Conservation (phyloP, 1,284 basidiomycete species). For the Cryptococcus sp. region DNA sequence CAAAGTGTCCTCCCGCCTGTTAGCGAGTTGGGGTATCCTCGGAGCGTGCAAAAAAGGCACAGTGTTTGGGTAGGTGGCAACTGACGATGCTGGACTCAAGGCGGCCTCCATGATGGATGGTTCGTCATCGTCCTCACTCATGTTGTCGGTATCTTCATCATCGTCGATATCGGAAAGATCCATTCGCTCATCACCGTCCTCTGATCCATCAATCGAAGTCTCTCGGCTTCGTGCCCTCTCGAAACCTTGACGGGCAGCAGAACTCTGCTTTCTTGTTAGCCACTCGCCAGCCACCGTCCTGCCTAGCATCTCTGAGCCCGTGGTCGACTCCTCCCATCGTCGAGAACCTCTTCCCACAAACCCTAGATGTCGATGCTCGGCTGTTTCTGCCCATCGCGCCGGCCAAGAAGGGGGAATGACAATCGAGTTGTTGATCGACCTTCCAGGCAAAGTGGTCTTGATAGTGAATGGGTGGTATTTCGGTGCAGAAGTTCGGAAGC, state of each 20-base stretch:
- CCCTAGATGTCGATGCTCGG: slow-evolving; percentile 17
- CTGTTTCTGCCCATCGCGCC: slow-evolving; percentile 27
- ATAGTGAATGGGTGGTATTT: slow-evolving; percentile 34
- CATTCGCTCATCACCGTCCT: slow-evolving; percentile 14
- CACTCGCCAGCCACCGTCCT: slow-evolving; percentile 11
- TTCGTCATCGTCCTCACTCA: slow-evolving; percentile 20
- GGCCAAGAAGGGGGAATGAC: slow-evolving; percentile 47
- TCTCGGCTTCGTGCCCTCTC: not conserved
- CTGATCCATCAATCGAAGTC: slow-evolving; percentile 1
- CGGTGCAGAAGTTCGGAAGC: slow-evolving; percentile 9
- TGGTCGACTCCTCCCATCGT: slow-evolving; percentile 16
- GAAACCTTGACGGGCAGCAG: not conserved
- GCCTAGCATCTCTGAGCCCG: slow-evolving; percentile 5
- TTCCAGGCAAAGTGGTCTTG: slow-evolving; percentile 34
- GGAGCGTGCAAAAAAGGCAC: slow-evolving; percentile 43
- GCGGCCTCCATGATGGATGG: slow-evolving; percentile 9
- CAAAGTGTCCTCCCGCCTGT: slow-evolving; percentile 5
- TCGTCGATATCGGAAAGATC: slow-evolving; percentile 15
- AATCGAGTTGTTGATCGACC: slow-evolving; percentile 53
- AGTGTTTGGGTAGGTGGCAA: slow-evolving; percentile 52
- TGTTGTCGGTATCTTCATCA: slow-evolving; percentile 10
- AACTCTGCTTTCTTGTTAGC: slow-evolving; percentile 7
- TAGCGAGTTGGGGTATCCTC: slow-evolving; percentile 29
- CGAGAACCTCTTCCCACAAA: slow-evolving; percentile 23
- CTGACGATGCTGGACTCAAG: slow-evolving; percentile 19